Evolutionary conservation across 106 monocot genomes (phyloP), one percentile per base, ranked within the genome.

Genomic region (Dioscorea alata): DNA sequence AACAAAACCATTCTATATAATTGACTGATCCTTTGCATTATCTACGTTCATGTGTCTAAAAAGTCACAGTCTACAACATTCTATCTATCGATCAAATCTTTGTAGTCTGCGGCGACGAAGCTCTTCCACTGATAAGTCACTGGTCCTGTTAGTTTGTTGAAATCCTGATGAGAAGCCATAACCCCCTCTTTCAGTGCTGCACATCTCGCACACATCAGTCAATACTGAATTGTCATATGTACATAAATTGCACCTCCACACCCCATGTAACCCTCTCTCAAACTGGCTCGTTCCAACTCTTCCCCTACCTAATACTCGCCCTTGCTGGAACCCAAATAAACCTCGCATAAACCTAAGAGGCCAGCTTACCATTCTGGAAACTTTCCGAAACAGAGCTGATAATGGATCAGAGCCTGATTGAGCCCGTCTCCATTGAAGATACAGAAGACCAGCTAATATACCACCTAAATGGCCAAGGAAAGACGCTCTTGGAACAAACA

Each of bases 391-490:
- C 21, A 92, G 23, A 64, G 57, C 53, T 62, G 81, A 57, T 22
- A 92, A 19, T 1, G 93, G 99, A 56, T 85, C 81, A 2, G 81
- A 70, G 18, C 93, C 85, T 8, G 74, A 61, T 4, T 62, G 74
- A 2, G 81, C 69, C 4, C 70, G 19, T 35, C 83, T 77, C 22
- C 90, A 63, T 49, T 61, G 75, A 16, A 99, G 87, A 70, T 93
- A 99, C 8, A 85, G 48, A 28, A 99, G 63, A 21, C 99, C 99
- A 22, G 99, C 93, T 33, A 99, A 81, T 72, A 99, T 88, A 16
- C 99, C 99, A 32, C 93, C 85, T 9, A 99, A 81, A 69, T 99
- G 99, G 33, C 93, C 90, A 6, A 99, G 70, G 33, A 97, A 92
- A 56, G 92, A 97, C 10, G 78, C 80, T 9, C 78, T 81, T 0